Evolutionary conservation across 352 stramenopile species (phyloP).

Genomic region (Plasmopara muralis): DNA sequence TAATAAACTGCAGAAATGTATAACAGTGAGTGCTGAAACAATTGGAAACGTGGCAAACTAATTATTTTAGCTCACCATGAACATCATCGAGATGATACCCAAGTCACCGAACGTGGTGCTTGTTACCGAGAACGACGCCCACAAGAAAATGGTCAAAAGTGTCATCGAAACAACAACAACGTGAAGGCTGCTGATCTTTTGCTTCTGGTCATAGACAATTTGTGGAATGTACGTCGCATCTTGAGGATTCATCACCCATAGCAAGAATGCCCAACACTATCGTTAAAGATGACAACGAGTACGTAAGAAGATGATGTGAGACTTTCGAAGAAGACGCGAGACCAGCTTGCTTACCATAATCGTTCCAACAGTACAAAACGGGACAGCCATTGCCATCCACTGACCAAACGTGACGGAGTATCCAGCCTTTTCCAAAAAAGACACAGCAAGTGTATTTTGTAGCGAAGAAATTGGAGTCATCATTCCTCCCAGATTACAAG

Average conservation of each 20-base stretch:
- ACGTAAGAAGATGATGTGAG: conserved; percentile 2
- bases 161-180: conserved; percentile 87
- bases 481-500: conserved; percentile 91
- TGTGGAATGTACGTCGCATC: conserved; percentile 88
- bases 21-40: conserved; percentile 1
- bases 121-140: conserved; percentile 83
- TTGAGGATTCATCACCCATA: conserved; percentile 80
- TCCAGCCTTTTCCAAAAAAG: conserved; percentile 80
- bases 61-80: conserved; percentile 56
- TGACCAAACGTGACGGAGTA: conserved; percentile 86
- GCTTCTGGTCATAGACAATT: conserved; percentile 89
- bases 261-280: conserved; percentile 85
- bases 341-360: conserved; percentile 52
- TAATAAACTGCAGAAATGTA: conserved; percentile 47
- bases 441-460: conserved; percentile 84
- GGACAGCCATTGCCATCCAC: conserved; percentile 87
- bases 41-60: too few species aligned
- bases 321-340: conserved; percentile 2
- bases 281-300: conserved; percentile 1
- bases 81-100: conserved; percentile 87
- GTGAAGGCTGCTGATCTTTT: conserved; percentile 85
- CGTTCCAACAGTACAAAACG: conserved; percentile 83
- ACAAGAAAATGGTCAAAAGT: conserved; percentile 87
- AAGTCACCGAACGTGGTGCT: conserved; percentile 87
- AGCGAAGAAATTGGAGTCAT: conserved; percentile 91